Conservation (phyloP, 306 rosid genomes). For the Malus sylvestris region DNA sequence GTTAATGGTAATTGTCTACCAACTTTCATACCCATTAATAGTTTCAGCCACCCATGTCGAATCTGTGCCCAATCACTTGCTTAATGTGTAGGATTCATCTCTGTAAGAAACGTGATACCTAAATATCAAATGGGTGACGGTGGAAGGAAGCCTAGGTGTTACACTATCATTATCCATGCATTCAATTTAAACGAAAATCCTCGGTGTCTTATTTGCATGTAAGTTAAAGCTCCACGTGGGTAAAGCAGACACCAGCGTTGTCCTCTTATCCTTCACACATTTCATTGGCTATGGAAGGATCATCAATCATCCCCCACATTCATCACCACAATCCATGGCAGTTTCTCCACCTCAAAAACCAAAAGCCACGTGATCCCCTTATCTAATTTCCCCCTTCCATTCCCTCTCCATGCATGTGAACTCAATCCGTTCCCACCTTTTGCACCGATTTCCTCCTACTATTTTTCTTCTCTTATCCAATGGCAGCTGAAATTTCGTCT, state of each 20-base stretch:
- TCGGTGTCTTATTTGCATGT: too few species aligned
- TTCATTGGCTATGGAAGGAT: conserved; percentile 42
- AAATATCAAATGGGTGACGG: too few species aligned
- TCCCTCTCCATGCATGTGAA: not conserved
- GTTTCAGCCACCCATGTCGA: too few species aligned
- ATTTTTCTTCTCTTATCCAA: conserved; percentile 6
- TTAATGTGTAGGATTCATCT: too few species aligned
- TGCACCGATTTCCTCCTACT: not conserved
- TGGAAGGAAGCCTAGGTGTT: too few species aligned
- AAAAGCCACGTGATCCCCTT: conserved; percentile 13
- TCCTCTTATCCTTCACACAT: conserved; percentile 45
- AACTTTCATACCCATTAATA: too few species aligned
- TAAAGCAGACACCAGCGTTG: not conserved
- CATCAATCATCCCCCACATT: conserved; percentile 18
- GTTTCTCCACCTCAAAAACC: conserved; percentile 29
- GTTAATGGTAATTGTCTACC: too few species aligned
- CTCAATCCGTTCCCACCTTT: not conserved
- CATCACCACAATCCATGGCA: conserved; percentile 30
- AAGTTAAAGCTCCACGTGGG: too few species aligned
- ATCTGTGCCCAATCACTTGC: too few species aligned
- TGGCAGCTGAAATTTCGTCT: conserved; percentile 44
- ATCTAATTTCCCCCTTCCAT: not conserved
- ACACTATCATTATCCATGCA: too few species aligned
- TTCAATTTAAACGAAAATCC: too few species aligned
- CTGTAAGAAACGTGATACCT: too few species aligned